phyloP scores from a whole-genome alignment of 257 asterid species.

The Haberlea rhodopensis region DNA sequence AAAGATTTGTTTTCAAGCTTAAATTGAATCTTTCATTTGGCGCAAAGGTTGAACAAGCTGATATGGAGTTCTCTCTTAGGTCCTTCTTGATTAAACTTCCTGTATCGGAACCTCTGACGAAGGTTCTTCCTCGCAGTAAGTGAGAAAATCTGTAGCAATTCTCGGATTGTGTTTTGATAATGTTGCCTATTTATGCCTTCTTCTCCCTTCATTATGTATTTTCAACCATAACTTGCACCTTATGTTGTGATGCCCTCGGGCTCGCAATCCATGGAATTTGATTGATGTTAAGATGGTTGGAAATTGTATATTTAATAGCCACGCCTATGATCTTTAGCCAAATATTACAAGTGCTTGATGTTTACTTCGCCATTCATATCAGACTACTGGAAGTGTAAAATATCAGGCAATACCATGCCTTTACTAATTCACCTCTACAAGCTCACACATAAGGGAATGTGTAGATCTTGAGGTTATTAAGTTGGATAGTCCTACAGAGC shows the following conservation, averaged over 20 bases:
- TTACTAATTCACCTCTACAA: background rate
- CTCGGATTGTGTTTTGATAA: background rate
- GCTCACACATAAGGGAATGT: background rate
- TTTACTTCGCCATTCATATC: background rate
- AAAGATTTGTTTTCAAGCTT: conserved; percentile 52
- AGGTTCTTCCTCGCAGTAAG: conserved; percentile 40
- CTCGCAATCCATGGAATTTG: background rate
- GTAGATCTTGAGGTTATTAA: background rate
- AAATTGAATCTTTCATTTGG: conserved; percentile 41
- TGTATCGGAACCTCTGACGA: conserved; percentile 38
- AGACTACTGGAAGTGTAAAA: background rate
- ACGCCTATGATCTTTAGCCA: background rate
- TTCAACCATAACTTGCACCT: background rate
- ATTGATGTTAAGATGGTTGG: background rate
- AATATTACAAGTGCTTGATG: background rate
- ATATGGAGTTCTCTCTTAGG: conserved; percentile 48
- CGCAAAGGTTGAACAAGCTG: conserved; percentile 40
- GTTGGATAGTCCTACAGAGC: background rate
- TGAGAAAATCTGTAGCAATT: background rate
- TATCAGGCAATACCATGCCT: too few relatives aligned
- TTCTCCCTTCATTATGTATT: background rate
- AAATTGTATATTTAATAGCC: background rate
- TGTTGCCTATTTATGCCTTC: background rate
- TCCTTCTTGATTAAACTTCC: conserved; percentile 54
- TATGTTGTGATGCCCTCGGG: background rate